A percentile compares a stretch with the other conserved stretches of the same genome.
Conservation (phyloP, 179 eudicot species). For the Spergularia azorica region DNA sequence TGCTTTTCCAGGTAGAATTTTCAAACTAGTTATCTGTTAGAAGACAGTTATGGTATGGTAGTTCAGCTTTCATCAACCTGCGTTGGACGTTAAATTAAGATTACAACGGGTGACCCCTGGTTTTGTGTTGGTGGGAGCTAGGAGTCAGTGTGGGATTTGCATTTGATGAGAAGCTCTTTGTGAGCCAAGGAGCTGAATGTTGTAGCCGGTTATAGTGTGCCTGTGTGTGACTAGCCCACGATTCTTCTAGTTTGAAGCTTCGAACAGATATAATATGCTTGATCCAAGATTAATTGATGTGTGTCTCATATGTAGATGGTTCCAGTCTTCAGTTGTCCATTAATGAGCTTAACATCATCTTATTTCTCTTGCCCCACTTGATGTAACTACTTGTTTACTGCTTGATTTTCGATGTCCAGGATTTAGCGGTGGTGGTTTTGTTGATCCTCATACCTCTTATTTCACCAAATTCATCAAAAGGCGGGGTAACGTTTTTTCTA, state of each 20-base stretch:
- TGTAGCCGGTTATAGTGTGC: background rate
- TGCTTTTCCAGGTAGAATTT: slow-evolving; percentile 82
- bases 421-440: slow-evolving; percentile 97
- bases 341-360: background rate
- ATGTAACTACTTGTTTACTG: slow-evolving; percentile 7
- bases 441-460: slow-evolving; percentile 96
- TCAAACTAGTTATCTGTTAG: slow-evolving; percentile 1
- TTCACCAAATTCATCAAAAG: slow-evolving; percentile 98
- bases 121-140: background rate
- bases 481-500: slow-evolving; percentile 75
- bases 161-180: slow-evolving; percentile 1
- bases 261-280: slow-evolving; percentile 9
- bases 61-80: background rate
- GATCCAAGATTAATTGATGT: slow-evolving; percentile 1
- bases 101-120: background rate
- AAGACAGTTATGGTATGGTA: background rate
- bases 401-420: slow-evolving; percentile 48
- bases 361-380: background rate
- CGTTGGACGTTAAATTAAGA: background rate
- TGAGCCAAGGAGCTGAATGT: background rate
- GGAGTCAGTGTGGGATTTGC: background rate
- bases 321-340: background rate
- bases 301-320: slow-evolving; percentile 11
- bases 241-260: background rate
- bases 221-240: slow-evolving; percentile 11